Evolutionary conservation across 1,284 basidiomycete species (phyloP).

Genomic region (Salmacisia buchloeana): DNA sequence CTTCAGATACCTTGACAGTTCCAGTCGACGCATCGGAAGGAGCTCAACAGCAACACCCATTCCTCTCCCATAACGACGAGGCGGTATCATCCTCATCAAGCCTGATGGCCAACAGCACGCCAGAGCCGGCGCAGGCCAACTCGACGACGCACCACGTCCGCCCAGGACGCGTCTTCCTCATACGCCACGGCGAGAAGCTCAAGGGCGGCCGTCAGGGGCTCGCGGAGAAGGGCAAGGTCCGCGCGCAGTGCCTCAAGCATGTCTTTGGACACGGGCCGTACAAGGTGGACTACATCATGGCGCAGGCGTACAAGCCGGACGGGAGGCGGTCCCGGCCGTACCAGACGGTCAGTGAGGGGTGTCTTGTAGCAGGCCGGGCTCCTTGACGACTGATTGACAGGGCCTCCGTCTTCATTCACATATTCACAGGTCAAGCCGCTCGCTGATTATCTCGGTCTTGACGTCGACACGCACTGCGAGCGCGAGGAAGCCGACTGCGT

Average conservation of each 20-base stretch:
- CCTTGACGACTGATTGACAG: background rate
- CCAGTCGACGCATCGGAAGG: no score
- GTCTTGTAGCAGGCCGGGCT: no score
- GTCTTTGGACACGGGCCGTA: slow-evolving; percentile 7
- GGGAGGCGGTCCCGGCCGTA: slow-evolving; percentile 10
- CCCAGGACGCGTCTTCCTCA: slow-evolving; percentile 9
- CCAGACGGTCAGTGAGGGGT: slow-evolving; percentile 9
- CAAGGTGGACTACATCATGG: slow-evolving; percentile 10
- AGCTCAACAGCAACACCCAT: background rate
- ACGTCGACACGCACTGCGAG: slow-evolving; percentile 14
- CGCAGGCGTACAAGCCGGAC: slow-evolving; percentile 14
- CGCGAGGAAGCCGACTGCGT: slow-evolving; percentile 18
- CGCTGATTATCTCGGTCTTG: slow-evolving; percentile 2
- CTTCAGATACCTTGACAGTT: no score
- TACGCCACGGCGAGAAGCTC: slow-evolving; percentile 16
- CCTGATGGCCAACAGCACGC: no score
- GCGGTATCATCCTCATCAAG: background rate
- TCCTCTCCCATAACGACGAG: background rate
- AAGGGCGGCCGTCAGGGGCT: slow-evolving; percentile 13
- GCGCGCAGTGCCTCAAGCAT: slow-evolving; percentile 12
- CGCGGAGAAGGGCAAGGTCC: slow-evolving; percentile 2
- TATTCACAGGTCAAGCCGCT: slow-evolving; percentile 11
- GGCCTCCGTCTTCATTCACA: background rate
- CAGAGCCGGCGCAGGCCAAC: no score
- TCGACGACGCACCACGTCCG: background rate